Evolutionary conservation across 129 eudicot genomes (phyloP).

Genomic region (Flaveria bidentis): DNA sequence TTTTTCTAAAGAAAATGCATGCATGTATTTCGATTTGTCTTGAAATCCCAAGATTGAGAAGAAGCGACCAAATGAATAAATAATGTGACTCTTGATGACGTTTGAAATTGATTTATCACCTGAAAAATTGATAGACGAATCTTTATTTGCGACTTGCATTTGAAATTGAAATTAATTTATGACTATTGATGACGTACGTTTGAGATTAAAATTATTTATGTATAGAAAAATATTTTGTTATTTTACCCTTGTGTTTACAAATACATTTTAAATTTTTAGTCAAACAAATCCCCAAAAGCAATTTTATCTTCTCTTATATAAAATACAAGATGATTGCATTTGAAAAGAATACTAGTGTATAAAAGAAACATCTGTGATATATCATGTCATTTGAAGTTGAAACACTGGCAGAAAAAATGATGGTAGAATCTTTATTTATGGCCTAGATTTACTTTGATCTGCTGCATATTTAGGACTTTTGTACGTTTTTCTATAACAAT

Average conservation of each 20-base stretch:
- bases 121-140: neutral
- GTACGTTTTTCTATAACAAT: neutral
- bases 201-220: neutral
- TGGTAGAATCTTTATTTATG: constrained; percentile 3
- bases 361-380: neutral
- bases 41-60: neutral
- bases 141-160: neutral
- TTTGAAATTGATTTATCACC: constrained; percentile 7
- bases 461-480: constrained; percentile 3
- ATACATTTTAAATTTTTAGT: neutral
- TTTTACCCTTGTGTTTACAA: neutral
- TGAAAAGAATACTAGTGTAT: neutral
- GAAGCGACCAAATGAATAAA: neutral
- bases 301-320: neutral
- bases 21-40: neutral
- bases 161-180: no score
- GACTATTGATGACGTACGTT: no score
- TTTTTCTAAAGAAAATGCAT: neutral
- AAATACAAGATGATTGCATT: neutral
- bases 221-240: neutral
- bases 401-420: neutral
- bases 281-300: neutral
- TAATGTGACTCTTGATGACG: neutral
- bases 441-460: constrained; percentile 17
- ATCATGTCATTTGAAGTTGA: constrained; percentile 18